Base-by-base conservation (phyloP, 2,329 filamentous ascomycete species). In the Exophiala sideris region DNA sequence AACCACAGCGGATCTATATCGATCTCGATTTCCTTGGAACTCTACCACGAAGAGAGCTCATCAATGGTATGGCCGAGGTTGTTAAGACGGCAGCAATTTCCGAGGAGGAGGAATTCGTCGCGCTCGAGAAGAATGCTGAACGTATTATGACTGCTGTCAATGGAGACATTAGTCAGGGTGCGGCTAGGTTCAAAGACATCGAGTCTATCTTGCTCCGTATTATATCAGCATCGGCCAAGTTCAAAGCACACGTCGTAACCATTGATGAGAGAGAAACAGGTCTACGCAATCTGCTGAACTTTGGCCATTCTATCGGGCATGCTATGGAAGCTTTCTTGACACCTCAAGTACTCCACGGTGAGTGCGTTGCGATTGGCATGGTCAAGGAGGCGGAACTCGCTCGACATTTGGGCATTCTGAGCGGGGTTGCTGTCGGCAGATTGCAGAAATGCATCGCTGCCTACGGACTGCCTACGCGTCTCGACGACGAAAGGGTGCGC, bases 11-110 rank as follows among this genome's bases (percentile, higher is more conserved):
- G 59, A 91, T 97, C 62, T 99, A 96, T 73, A 91, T 99, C 64
- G 94, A 99, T 71, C 78, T 97, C 57, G 81, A 85, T 52, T 97
- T 99, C 68, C 79, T 99, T 51, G 89, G 95, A 68, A 95, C 91
- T 1, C 78, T 99, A 16, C 91, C 92, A 1, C 85, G 87, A 61
- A 82, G 94, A 62, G 92, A 99, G 73, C 92, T 99, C 67, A 91
- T 96, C 73, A 99, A 99, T 70, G 94, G 94, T 57, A 96, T 99
- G 92, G 94, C 92, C 21, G 94, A 99, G 75, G 92, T 99, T 29
- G 82, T 96, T 70, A 96, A 96, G 81, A 99, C 94, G 3, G 94
- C 94, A 2, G 94, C 94, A 50, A 97, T 99, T 64, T 96, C 92
- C 83, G 84, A 95, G 66, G 90, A 95, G 71, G 74, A 79, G 8